Conservation (phyloP, 2,329 filamentous ascomycete genomes). For the Aureobasidium subglaciale region DNA sequence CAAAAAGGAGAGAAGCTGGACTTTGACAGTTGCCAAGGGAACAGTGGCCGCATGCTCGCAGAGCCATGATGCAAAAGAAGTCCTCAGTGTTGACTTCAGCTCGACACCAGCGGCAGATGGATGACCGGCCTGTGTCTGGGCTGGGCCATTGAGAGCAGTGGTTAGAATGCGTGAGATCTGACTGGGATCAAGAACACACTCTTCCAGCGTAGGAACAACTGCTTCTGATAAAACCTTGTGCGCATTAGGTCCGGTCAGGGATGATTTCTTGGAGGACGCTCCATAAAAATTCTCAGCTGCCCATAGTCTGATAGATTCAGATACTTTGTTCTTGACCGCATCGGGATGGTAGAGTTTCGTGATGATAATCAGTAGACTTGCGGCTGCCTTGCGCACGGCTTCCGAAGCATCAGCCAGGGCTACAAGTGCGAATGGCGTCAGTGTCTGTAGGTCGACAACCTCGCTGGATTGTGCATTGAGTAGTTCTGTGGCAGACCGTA, state of each 20-base stretch:
- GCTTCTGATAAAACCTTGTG: conserved; percentile 57
- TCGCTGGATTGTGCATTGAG: conserved; percentile 46
- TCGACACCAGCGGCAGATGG: conserved; percentile 34
- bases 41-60: conserved; percentile 64
- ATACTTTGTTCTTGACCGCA: conserved; percentile 28
- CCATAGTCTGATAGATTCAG: conserved; percentile 40
- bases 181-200: conserved; percentile 71
- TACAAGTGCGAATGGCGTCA: conserved; percentile 74
- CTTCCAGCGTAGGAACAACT: conserved; percentile 71
- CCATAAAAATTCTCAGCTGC: conserved; percentile 61
- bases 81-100: conserved; percentile 56
- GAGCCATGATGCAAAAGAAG: conserved; percentile 63
- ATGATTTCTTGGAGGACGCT: conserved; percentile 40
- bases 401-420: conserved; percentile 70
- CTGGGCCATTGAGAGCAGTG: conserved; percentile 49
- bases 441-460: conserved; percentile 62
- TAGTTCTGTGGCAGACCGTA: conserved; percentile 56
- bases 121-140: conserved; percentile 19
- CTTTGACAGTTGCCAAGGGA: conserved; percentile 62
- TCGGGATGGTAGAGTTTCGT: conserved; percentile 38
- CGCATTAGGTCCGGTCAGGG: conserved; percentile 52
- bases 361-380: conserved; percentile 56
- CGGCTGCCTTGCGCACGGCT: conserved; percentile 68
- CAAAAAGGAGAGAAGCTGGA: conserved; percentile 63
- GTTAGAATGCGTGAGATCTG: conserved; percentile 61